phyloP scores from a whole-genome alignment of 2,329 filamentous ascomycete species.

The Colletotrichum sp. region DNA sequence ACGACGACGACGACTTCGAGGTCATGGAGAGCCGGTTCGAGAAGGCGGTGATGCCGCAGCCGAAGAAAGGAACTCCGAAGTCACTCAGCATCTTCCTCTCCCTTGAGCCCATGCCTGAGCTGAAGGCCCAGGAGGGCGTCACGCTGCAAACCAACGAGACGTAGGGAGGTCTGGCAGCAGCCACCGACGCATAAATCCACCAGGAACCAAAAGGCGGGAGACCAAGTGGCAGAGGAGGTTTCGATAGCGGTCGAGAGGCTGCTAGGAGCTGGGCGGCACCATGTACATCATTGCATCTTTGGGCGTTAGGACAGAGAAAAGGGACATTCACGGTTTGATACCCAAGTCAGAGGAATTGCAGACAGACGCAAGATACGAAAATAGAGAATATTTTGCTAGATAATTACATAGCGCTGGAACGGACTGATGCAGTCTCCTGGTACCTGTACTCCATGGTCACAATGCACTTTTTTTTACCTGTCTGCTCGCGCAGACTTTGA shows the following conservation, averaged over 20 bases:
- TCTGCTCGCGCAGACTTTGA: not conserved
- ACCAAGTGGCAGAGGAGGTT: not conserved
- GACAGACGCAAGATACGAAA: not conserved
- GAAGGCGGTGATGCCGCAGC: conserved; percentile 52
- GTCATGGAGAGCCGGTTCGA: conserved; percentile 62
- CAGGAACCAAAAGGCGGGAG: not conserved
- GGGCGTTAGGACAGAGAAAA: not conserved
- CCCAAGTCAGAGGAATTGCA: not conserved
- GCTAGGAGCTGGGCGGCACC: not conserved
- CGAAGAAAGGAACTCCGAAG: conserved; percentile 50
- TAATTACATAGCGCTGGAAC: not conserved
- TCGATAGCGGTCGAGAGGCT: not conserved
- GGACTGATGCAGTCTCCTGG: not conserved
- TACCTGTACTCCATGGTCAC: not conserved
- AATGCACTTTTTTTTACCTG: not conserved
- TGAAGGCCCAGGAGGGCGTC: conserved; percentile 53
- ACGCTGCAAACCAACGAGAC: conserved; percentile 50
- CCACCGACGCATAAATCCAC: not conserved
- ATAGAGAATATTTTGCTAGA: not conserved
- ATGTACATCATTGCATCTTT: not conserved
- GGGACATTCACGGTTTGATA: conserved; percentile 2
- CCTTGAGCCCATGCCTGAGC: conserved; percentile 54
- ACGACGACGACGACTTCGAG: conserved; percentile 57
- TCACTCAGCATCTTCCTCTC: conserved; percentile 68
- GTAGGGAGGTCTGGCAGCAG: conserved; percentile 22